Evolutionary conservation across 2,329 filamentous ascomycete genomes (phyloP).

Genomic region (Trichoderma sp.): DNA sequence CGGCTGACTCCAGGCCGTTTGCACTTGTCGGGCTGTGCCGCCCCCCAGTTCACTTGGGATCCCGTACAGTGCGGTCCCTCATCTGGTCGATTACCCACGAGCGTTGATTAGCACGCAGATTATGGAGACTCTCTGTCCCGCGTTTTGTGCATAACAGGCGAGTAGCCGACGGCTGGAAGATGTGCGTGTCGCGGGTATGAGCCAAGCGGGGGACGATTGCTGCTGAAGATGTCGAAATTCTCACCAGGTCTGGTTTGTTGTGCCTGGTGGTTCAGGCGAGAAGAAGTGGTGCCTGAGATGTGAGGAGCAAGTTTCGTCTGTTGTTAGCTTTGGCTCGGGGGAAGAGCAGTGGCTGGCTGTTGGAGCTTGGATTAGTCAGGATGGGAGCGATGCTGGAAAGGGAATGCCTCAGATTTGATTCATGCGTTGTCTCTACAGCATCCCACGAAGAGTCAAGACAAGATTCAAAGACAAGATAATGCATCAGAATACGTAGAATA

Average conservation of each 20-base stretch:
- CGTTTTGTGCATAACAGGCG: constrained; percentile 9
- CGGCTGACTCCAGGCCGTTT: constrained; percentile 7
- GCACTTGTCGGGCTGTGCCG: constrained; percentile 15
- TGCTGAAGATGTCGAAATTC: constrained; percentile 13
- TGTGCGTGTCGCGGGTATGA: constrained; percentile 2
- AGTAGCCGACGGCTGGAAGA: neutral
- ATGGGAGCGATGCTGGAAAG: too few relatives aligned
- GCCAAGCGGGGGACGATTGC: neutral
- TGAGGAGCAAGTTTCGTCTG: neutral
- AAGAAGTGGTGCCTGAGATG: constrained; percentile 10
- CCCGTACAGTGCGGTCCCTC: constrained; percentile 19
- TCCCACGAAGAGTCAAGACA: too few relatives aligned
- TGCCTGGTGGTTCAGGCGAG: constrained; percentile 18
- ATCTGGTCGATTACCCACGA: neutral
- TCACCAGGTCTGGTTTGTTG: constrained; percentile 9
- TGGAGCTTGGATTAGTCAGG: too few relatives aligned
- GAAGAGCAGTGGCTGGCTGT: too few relatives aligned
- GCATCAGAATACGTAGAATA: too few relatives aligned
- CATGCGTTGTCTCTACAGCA: too few relatives aligned
- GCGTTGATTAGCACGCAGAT: constrained; percentile 7
- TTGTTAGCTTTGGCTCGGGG: too few relatives aligned
- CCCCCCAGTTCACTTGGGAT: constrained; percentile 5
- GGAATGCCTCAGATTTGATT: too few relatives aligned
- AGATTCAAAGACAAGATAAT: too few relatives aligned
- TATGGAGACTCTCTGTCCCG: neutral